Conservation (phyloP, 805 yeast species). For the Diddensiella caesifluorescens region DNA sequence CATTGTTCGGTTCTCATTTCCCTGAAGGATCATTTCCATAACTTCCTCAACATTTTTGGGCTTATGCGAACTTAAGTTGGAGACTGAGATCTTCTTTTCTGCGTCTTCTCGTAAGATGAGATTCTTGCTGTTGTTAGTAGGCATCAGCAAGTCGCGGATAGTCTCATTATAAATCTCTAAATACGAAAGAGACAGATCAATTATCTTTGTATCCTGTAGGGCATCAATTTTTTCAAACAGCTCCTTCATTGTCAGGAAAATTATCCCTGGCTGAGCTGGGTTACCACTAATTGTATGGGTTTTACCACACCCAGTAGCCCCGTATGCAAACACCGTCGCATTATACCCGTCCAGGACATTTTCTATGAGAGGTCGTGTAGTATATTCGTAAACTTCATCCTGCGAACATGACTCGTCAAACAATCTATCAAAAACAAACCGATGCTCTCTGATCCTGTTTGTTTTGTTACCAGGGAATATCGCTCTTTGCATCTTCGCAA, state of each 20-base stretch:
- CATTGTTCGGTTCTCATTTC: conserved; percentile 71
- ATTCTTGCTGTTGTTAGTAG: conserved; percentile 37
- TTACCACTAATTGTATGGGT: conserved; percentile 86
- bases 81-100: conserved; percentile 57
- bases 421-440: conserved; percentile 75
- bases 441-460: conserved; percentile 57
- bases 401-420: conserved; percentile 67
- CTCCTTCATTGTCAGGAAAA: conserved; percentile 72
- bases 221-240: conserved; percentile 58
- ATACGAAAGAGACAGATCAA: conserved; percentile 59
- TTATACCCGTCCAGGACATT: conserved; percentile 79
- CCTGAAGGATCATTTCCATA: conserved; percentile 64
- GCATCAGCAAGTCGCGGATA: conserved; percentile 69
- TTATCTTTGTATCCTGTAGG: conserved; percentile 45
- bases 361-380: conserved; percentile 69
- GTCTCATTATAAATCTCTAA: conserved; percentile 90
- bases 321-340: conserved; percentile 91
- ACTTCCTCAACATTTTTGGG: conserved; percentile 39
- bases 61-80: conserved; percentile 59
- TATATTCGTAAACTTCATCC: conserved; percentile 56
- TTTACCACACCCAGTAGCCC: conserved; percentile 97
- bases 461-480: conserved; percentile 36
- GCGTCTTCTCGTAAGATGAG: conserved; percentile 65
- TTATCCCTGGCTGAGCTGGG: conserved; percentile 68
- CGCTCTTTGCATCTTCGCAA: conserved; percentile 43